Evolutionary conservation across 345 rosid genomes (phyloP).

Genomic region (Bretschneidera sinensis): DNA sequence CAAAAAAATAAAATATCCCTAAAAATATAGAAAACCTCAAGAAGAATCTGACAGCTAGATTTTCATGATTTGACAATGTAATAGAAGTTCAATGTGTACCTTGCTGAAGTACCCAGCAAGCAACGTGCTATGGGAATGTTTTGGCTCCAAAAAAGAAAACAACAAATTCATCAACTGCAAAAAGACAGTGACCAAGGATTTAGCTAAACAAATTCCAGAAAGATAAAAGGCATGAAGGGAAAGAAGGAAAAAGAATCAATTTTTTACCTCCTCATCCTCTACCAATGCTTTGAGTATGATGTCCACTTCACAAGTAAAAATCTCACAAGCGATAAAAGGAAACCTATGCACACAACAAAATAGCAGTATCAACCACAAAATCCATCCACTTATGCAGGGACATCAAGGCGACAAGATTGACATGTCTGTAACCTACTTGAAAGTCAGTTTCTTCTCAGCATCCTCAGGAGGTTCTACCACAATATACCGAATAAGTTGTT

Average conservation of each 20-base stretch:
- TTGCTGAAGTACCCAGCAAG: conserved; percentile 95
- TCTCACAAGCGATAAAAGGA: conserved; percentile 91
- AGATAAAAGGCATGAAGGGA: conserved; percentile 4
- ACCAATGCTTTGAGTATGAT: conserved; percentile 84
- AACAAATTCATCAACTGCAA: conserved; percentile 82
- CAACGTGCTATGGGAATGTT: conserved; percentile 51
- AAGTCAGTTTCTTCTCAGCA: conserved; percentile 57
- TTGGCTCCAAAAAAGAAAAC: conserved; percentile 76
- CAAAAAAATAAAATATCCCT: not conserved
- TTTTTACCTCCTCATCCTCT: conserved; percentile 81
- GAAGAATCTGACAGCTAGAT: conserved; percentile 6
- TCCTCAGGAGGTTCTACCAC: conserved; percentile 76
- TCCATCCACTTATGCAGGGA: not conserved
- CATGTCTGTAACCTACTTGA: conserved; percentile 52
- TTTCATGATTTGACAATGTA: conserved; percentile 8
- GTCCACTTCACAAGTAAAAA: conserved; percentile 92
- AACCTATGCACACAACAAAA: conserved; percentile 41
- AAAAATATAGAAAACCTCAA: not conserved
- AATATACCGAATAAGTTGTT: conserved; percentile 69
- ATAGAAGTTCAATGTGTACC: conserved; percentile 42
- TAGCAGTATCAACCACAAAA: not conserved
- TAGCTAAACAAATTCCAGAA: conserved; percentile 4
- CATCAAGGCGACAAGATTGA: not conserved
- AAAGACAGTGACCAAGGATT: conserved; percentile 15
- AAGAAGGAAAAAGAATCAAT: conserved; percentile 7